These are phyloP conservation scores for Cystoderma amianthinum DNA, from an alignment of 768 basidiomycete genomes.

Conservation along the genomic window DNA sequence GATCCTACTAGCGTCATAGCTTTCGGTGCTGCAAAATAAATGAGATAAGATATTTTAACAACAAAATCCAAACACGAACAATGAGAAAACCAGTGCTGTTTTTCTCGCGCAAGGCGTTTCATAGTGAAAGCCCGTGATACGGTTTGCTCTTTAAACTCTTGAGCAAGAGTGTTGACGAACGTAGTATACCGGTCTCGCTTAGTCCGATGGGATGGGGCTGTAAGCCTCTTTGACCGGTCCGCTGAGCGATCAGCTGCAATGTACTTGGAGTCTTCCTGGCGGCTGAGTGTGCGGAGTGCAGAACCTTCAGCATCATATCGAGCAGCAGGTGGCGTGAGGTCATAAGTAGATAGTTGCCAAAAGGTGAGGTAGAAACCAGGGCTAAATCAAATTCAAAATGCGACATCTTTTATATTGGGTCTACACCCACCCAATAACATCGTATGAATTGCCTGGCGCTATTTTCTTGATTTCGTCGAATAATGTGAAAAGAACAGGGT, in stretches of 20 bases:
- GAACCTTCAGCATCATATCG: conserved; percentile 78
- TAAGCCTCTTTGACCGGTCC: conserved; percentile 52
- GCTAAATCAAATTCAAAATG: no score
- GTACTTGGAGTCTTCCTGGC: conserved; percentile 60
- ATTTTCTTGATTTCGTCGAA: conserved; percentile 75
- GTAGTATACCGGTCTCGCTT: conserved; percentile 60
- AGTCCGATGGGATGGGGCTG: conserved; percentile 49
- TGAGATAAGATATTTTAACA: not conserved
- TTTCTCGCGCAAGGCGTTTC: conserved; percentile 72
- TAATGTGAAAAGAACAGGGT: conserved; percentile 61
- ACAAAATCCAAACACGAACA: conserved; percentile 23
- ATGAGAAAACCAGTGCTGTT: conserved; percentile 77
- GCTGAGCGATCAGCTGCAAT: conserved; percentile 65
- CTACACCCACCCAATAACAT: conserved; percentile 62
- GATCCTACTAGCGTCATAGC: conserved; percentile 46
- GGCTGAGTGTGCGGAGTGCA: conserved; percentile 51
- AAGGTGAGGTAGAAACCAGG: conserved; percentile 93
- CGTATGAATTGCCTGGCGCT: conserved; percentile 55
- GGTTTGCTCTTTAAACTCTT: conserved; percentile 75
- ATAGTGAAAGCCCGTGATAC: conserved; percentile 66
- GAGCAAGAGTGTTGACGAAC: conserved; percentile 51
- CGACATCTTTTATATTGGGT: no score
- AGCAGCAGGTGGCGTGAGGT: conserved; percentile 69
- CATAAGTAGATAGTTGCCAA: conserved; percentile 93
- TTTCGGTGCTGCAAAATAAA: conserved; percentile 28